phyloP scores from a whole-genome alignment of 768 basidiomycete genomes.

The Amanita subjunquillea region DNA sequence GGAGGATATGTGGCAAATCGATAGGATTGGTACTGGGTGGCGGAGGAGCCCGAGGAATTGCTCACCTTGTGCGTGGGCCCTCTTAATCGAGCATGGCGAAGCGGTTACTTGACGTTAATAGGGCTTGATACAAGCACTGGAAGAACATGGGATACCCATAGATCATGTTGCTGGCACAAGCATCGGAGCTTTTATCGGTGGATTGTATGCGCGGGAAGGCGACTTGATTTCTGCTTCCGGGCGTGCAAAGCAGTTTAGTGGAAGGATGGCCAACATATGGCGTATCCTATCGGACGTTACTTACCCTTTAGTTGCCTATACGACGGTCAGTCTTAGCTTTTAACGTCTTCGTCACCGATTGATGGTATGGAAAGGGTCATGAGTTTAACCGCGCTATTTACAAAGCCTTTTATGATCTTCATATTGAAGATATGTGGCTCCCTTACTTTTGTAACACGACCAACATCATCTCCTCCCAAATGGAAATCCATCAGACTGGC shows the following conservation, averaged over 20 bases:
- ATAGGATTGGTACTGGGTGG: slow-evolving; percentile 94
- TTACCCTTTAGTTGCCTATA: slow-evolving; percentile 88
- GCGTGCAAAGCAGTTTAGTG: slow-evolving; percentile 85
- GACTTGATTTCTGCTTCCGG: slow-evolving; percentile 81
- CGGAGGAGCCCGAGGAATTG: slow-evolving; percentile 82
- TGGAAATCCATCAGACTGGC: slow-evolving; percentile 98
- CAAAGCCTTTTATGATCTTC: slow-evolving; percentile 92
- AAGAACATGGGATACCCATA: slow-evolving; percentile 87
- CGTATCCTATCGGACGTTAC: slow-evolving; percentile 89
- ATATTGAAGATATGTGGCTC: slow-evolving; percentile 98
- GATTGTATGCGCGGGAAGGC: slow-evolving; percentile 89
- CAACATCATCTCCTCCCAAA: slow-evolving; percentile 89
- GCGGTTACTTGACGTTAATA: slow-evolving; percentile 17
- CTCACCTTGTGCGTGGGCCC: slow-evolving; percentile 24
- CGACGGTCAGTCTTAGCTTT: slow-evolving; percentile 40
- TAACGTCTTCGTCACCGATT: slow-evolving; percentile 1
- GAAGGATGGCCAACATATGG: slow-evolving; percentile 91
- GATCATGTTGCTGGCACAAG: slow-evolving; percentile 91
- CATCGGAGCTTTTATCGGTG: slow-evolving; percentile 89
- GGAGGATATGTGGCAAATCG: slow-evolving; percentile 85
- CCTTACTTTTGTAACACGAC: slow-evolving; percentile 98
- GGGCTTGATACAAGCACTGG: slow-evolving; percentile 89
- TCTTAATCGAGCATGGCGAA: not conserved
- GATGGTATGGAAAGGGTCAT: slow-evolving; percentile 51
- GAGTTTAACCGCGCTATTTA: slow-evolving; percentile 94